Evolutionary conservation across 169 alveolate genomes (phyloP), one percentile per base, ranked within the genome.

Genomic region (Plasmodium ovale): DNA sequence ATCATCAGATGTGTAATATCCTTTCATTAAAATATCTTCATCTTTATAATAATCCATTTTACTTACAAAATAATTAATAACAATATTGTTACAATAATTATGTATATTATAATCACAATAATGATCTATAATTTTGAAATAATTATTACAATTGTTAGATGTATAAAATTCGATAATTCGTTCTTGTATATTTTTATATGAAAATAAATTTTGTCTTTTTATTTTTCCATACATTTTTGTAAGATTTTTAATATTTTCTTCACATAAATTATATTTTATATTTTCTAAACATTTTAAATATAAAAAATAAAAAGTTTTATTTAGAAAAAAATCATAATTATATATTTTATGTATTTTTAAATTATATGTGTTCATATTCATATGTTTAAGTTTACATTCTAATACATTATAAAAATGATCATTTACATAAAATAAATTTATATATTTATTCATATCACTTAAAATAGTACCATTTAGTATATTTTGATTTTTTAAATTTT

Each of bases 1-100:
- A 64, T 73, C 88, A 73, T 73, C 88, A 39, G 67, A 44, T n/a
- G 74, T 39, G 35, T 73, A 73, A 23, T 73, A 73, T 29, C 88
- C 88, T 73, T 73, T 73, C 74, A 73, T 73, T 3, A 73, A 64
- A 16, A 73, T 59, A 53, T 73, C 88, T 21, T 73, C 74, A 31
- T 42, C 65, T 64, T 37, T 73, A 56, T 73, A 59, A 21, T 29
- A 73, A 31, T 53, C 58, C 73, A 73, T 35, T 51, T 73, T 73
- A 59, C 88, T 73, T 1, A 73, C 23, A 54, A 73, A 73, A 21
- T 73, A 73, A 35, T 58, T 60, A 27, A 59, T n/a, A 59, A 31
- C 59, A 1, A 31, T 67, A 39, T 58, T 39, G 7, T 29, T 58
- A 37, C 29, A 60, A 47, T 31, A 59, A 62, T 35, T 73, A 19